Conservation (phyloP, 2,329 filamentous ascomycete species). For the Fusarium sp. region DNA sequence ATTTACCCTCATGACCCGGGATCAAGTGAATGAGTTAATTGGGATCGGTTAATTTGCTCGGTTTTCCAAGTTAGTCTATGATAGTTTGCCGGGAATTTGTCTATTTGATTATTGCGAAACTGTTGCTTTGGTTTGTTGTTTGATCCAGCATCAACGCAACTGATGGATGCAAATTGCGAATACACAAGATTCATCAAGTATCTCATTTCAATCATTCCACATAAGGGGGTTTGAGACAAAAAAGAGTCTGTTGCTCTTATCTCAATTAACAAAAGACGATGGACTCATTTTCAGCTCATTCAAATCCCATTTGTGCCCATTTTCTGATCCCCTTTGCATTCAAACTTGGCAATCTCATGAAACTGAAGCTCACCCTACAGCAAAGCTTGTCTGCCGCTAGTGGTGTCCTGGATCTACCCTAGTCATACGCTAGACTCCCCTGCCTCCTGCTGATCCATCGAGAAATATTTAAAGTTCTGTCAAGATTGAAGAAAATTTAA, state of each 20-base stretch:
- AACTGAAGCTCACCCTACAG: not conserved
- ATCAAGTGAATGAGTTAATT: not conserved
- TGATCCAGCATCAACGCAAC: too few relatives aligned
- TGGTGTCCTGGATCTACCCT: not conserved
- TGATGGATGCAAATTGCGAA: too few relatives aligned
- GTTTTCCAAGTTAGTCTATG: accelerated
- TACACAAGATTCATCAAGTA: too few relatives aligned
- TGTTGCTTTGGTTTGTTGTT: not conserved
- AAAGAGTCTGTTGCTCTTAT: too few relatives aligned
- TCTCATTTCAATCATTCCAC: too few relatives aligned
- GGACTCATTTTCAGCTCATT: not conserved
- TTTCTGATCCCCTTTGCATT: too few relatives aligned
- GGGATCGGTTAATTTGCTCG: accelerated
- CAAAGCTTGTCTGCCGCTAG: not conserved
- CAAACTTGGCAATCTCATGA: not conserved
- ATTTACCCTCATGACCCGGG: not conserved
- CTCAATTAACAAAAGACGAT: too few relatives aligned
- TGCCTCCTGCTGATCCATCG: not conserved
- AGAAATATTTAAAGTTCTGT: conserved; percentile 1
- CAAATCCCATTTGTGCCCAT: not conserved
- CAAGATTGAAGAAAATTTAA: not conserved
- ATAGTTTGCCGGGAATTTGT: accelerated
- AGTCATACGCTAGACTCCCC: not conserved
- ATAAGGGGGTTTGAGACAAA: too few relatives aligned
- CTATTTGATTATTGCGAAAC: not conserved